These are phyloP conservation scores for Gilbertella persicaria DNA, from an alignment of 371 early-diverging fungal species.

Conservation along the genomic window DNA sequence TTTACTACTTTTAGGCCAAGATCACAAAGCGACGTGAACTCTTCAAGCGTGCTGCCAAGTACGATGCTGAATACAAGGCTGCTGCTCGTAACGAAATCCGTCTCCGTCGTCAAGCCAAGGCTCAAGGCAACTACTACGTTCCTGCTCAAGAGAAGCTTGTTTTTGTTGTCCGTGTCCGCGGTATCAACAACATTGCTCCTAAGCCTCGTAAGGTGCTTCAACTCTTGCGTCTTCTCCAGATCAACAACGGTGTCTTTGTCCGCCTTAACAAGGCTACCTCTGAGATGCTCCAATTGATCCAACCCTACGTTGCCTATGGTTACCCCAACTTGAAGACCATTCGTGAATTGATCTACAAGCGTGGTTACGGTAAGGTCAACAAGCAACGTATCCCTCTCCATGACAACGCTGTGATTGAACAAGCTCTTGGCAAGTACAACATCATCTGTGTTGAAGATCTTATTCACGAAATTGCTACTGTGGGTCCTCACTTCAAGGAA, in stretches of 20 bases:
- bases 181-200: slow-evolving; percentile 98
- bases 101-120: slow-evolving; percentile 91
- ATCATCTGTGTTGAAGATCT: slow-evolving; percentile 99
- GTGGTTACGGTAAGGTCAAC: slow-evolving; percentile 98
- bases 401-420: slow-evolving; percentile 96
- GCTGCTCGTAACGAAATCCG: slow-evolving; percentile 88
- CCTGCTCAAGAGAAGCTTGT: slow-evolving; percentile 97
- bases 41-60: slow-evolving; percentile 97
- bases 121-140: slow-evolving; percentile 92
- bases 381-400: slow-evolving; percentile 95
- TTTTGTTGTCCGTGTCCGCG: slow-evolving; percentile 96
- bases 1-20: slow-evolving; percentile 59
- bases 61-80: slow-evolving; percentile 93
- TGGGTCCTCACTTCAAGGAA: slow-evolving; percentile 86
- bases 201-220: slow-evolving; percentile 99
- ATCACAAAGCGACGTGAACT: slow-evolving; percentile 87
- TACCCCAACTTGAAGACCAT: slow-evolving; percentile 98
- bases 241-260: slow-evolving; percentile 99
- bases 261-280: slow-evolving; percentile 98
- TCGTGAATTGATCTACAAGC: slow-evolving; percentile 99
- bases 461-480: slow-evolving; percentile 98
- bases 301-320: slow-evolving; percentile 98
- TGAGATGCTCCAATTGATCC: slow-evolving; percentile 98
- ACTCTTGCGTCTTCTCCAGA: slow-evolving; percentile 97
- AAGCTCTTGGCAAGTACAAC: slow-evolving; percentile 92